Base-by-base conservation (phyloP, 345 rosid species). In the Excoecaria agallocha region DNA sequence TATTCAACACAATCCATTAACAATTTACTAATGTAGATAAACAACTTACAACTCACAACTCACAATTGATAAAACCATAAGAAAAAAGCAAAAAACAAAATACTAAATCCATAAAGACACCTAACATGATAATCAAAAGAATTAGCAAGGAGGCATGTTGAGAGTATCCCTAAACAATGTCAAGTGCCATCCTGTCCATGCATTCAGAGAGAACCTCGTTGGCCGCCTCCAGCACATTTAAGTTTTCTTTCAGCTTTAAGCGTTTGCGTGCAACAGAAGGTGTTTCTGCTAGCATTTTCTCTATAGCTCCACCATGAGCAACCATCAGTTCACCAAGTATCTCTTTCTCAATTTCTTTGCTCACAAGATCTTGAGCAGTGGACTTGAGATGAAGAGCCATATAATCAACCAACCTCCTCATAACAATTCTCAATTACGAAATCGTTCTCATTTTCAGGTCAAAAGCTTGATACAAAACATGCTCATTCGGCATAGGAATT, bases 341-440 rank as follows among this genome's bases (percentile, higher is more conserved):
- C 17, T 56, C 84, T 16, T 0, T 11, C 37, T 79, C 83, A 71
- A 84, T 46, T 22, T 81, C 83, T 13, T 64, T 63, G 58, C 69
- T 68, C 15, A 81, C 79, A 1, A 84, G 73, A 4, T 45, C 71
- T 58, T 58, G 48, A 5, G 81, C 55, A 30, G 13, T 20, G 5
- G 54, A 64, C 54, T 46, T 74, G 60, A 84, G 12, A 66, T 76
- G 81, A 52, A 81, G 58, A 0, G 79, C 83, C 73, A 74, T 74
- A 0, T 71, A 45, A 57, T 84, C 86, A 0, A 81, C 81, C 41
- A 84, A 22, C 76, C 84, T 78, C 73, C 72, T 70, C 39, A 76
- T 41, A 7, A 81, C 84, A 3, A 76, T 37, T 78, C 70, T 79
- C 84, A 83, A 81, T 51, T 81, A 84, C 3, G 82, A 74, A 12